A percentile compares a stretch with the other conserved stretches of the same genome.
Conservation (phyloP, 176 grass and related monocot genomes). For the Pharus latifolius region DNA sequence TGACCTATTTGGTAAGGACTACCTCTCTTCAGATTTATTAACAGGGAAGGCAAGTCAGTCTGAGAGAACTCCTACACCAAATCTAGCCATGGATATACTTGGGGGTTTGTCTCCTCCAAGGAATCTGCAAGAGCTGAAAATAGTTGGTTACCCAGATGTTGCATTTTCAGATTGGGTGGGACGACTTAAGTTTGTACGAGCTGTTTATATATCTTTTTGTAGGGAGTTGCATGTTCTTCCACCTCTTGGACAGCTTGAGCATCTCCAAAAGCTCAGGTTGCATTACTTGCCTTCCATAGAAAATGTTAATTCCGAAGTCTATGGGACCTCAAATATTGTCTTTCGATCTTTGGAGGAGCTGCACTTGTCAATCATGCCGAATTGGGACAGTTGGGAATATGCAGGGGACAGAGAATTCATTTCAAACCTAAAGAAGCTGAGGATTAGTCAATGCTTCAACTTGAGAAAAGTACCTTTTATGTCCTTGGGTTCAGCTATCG, state of each 20-base stretch:
- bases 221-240: neutral
- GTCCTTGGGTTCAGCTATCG: neutral
- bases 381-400: neutral
- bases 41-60: neutral
- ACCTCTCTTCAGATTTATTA: neutral
- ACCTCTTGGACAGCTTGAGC: constrained; percentile 1
- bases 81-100: neutral
- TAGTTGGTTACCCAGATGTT: neutral
- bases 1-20: neutral
- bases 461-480: neutral
- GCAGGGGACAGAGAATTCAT: neutral
- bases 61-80: neutral
- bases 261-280: constrained; percentile 1
- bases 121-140: neutral
- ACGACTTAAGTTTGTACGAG: neutral
- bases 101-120: neutral
- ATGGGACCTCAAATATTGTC: neutral
- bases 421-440: constrained; percentile 8
- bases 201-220: constrained; percentile 2
- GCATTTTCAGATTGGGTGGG: neutral
- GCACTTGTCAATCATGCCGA: neutral
- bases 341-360: constrained; percentile 13
- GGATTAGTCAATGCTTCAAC: neutral
- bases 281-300: neutral
- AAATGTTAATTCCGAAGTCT: neutral